Evolutionary conservation across 169 alveolate genomes (phyloP).

Genomic region (Plasmodium billcollinsi): DNA sequence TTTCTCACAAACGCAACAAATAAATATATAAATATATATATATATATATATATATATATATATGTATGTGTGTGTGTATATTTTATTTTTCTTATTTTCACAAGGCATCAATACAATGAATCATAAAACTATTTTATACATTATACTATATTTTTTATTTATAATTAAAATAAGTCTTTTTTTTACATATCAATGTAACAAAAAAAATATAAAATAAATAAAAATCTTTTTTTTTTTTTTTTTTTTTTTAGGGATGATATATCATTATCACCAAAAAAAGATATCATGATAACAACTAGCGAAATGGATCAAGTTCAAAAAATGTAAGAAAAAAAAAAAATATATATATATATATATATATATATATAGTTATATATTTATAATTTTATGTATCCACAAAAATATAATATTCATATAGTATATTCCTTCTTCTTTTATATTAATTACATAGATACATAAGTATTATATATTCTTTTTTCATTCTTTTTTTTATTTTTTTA

Average conservation of each 20-base stretch:
- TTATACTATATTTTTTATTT: neutral
- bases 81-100: too few species aligned
- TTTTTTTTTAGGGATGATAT: conserved; percentile 64
- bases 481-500: neutral
- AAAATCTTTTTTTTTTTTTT: neutral
- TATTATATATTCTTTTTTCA: too few species aligned
- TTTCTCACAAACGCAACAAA: neutral
- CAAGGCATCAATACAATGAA: too few species aligned
- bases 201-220: neutral
- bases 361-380: neutral
- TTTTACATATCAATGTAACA: too few species aligned
- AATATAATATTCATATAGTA: too few species aligned
- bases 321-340: conserved; percentile 52
- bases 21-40: neutral
- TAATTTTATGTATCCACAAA: neutral
- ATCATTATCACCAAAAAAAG: conserved; percentile 61
- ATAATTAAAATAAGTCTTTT: neutral
- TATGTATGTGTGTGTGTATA: neutral
- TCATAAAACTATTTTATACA: too few species aligned
- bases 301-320: conserved; percentile 74
- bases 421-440: too few species aligned
- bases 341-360: neutral
- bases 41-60: neutral
- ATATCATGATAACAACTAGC: conserved; percentile 63
- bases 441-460: too few species aligned